Conservation (phyloP, 306 rosid species). For the Citrullus mucosospermus region DNA sequence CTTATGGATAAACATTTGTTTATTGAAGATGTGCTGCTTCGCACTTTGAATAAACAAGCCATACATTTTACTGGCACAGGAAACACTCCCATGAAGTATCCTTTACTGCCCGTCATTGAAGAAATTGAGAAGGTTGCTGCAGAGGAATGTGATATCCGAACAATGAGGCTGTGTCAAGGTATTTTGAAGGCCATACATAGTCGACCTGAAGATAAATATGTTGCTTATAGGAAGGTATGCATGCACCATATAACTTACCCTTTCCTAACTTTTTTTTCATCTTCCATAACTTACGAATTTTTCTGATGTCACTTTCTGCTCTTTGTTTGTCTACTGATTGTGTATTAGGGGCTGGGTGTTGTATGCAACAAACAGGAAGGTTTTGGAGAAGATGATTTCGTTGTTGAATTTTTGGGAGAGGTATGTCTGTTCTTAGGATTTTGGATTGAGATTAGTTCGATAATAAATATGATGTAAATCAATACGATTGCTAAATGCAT, state of each 20-base stretch:
- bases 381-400: slow-evolving; percentile 74
- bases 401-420: slow-evolving; percentile 98
- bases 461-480: neutral
- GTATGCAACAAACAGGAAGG: slow-evolving; percentile 89
- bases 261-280: neutral
- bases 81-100: slow-evolving; percentile 70
- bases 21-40: slow-evolving; percentile 77
- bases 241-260: neutral
- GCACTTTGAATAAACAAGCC: slow-evolving; percentile 71
- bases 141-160: slow-evolving; percentile 40
- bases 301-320: slow-evolving; percentile 13
- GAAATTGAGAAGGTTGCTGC: slow-evolving; percentile 61
- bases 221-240: slow-evolving; percentile 86
- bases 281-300: slow-evolving; percentile 3
- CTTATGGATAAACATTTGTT: slow-evolving; percentile 66
- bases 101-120: slow-evolving; percentile 70
- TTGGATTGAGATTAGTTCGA: neutral
- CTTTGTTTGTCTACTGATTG: slow-evolving; percentile 16
- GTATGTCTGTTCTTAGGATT: slow-evolving; percentile 28
- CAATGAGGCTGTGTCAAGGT: slow-evolving; percentile 63
- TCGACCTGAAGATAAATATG: slow-evolving; percentile 93
- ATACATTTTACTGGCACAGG: slow-evolving; percentile 77
- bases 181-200: slow-evolving; percentile 59
- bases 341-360: slow-evolving; percentile 86
- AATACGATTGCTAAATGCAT: neutral